Evolutionary conservation across 768 basidiomycete genomes (phyloP), one percentile per base, ranked within the genome.

Genomic region (Tulasnella sp.): DNA sequence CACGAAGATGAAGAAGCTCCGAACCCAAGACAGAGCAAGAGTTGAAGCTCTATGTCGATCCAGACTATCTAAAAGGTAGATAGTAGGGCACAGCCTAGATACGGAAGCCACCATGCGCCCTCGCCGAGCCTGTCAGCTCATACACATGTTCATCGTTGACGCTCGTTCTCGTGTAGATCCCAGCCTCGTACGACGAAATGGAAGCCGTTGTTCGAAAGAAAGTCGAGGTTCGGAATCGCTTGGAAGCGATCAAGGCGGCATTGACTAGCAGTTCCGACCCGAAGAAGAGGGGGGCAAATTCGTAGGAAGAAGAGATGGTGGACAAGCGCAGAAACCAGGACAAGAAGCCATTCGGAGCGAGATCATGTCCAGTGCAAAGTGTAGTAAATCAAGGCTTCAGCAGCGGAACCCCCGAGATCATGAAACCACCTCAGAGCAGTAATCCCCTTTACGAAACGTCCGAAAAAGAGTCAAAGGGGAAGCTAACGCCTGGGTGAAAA

Each of bases 11-110:
- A 94, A 89, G 79, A 90, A 75, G 93, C 94, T 15, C 91, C 93
- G 93, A 93, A 95, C 48, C 95, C 96, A 82, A 98, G 95, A 85
- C 93, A 98, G 71, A 98, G 90, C 2, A 93, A 96, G 89, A 99
- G 98, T 2, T 98, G 98, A 23, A 98, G 90, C n/a, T n/a, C n/a
- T n/a, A n/a, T n/a, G 84, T 98, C 96, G 67, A 98, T 88, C 79
- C 97, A 96, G 80, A 96, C 81, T 74, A 79, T 37, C n/a, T 61
- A 10, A 61, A 6, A 89, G 77, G 95, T 90, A 76, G 93, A 93
- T 93, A 94, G 55, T 95, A 95, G 82, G 97, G 95, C 85, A 92
- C 97, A 70, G 97, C 1, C 51, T 93, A 95, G 88, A 99, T 51
- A 98, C 2, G 97, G 97, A n/a, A 98, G 90, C 84, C 98, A 96